Evolutionary conservation across 345 rosid genomes (phyloP).

Genomic region (Kernera saxatilis): DNA sequence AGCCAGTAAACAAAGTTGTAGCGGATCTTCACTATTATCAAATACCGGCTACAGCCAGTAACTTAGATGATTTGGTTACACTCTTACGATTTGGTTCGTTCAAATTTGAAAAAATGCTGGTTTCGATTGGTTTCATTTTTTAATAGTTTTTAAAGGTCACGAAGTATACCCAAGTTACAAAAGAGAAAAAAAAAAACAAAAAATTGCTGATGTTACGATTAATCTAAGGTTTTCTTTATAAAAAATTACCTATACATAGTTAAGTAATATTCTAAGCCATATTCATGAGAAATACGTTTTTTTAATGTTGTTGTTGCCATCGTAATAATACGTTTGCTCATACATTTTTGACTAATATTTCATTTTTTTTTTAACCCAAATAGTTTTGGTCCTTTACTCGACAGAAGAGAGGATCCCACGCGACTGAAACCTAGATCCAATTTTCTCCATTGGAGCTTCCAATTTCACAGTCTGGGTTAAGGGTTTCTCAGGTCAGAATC

Average conservation of each 20-base stretch:
- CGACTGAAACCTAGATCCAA: slow-evolving; percentile 7
- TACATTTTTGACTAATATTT: not conserved
- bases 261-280: no score
- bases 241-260: no score
- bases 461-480: not conserved
- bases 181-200: no score
- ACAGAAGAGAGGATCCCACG: not conserved
- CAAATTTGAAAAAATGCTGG: no score
- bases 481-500: slow-evolving; percentile 17
- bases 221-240: no score
- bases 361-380: no score
- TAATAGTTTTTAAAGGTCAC: no score
- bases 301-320: not conserved
- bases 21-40: not conserved
- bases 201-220: no score
- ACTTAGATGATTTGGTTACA: not conserved
- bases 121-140: no score
- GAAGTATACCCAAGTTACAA: no score
- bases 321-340: not conserved
- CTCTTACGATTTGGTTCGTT: not conserved
- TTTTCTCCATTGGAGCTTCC: not conserved
- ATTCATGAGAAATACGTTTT: no score
- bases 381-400: not conserved
- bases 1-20: not conserved
- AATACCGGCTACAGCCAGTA: slow-evolving; percentile 21